Conservation (phyloP, 768 basidiomycete species). For the Glaciozyma martinii region DNA sequence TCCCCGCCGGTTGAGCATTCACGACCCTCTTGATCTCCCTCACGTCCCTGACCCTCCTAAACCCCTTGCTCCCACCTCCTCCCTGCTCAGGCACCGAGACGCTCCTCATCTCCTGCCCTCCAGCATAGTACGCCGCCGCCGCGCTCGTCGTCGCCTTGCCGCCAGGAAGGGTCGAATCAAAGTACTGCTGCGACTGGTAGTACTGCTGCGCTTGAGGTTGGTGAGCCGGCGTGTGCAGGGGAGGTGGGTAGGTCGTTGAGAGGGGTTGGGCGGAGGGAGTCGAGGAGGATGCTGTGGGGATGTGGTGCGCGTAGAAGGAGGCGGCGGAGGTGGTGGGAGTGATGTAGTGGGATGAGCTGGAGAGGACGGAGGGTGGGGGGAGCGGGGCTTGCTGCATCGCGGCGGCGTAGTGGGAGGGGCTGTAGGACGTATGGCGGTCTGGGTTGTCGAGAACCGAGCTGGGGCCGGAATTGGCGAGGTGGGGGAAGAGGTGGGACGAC, state of each 20-base stretch:
- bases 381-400: neutral
- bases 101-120: neutral
- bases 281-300: slow-evolving; percentile 3
- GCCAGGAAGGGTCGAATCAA: neutral
- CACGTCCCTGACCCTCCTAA: slow-evolving; percentile 65
- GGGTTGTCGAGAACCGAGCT: neutral
- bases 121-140: neutral
- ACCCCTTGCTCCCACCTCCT: slow-evolving; percentile 43
- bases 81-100: neutral
- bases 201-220: slow-evolving; percentile 23
- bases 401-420: slow-evolving; percentile 19
- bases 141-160: neutral
- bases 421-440: slow-evolving; percentile 1
- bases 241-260: neutral
- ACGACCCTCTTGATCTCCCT: slow-evolving; percentile 53
- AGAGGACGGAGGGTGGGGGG: neutral
- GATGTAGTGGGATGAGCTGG: neutral
- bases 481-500: neutral
- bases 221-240: slow-evolving; percentile 3
- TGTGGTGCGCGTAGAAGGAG: slow-evolving; percentile 27
- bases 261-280: slow-evolving; percentile 6
- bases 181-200: slow-evolving; percentile 20
- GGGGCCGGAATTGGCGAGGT: neutral
- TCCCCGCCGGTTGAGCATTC: slow-evolving; percentile 53
- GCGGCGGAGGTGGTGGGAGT: neutral